Evolutionary conservation across 2,329 filamentous ascomycete genomes (phyloP).

Genomic region (Aspergillus puulaauensis): DNA sequence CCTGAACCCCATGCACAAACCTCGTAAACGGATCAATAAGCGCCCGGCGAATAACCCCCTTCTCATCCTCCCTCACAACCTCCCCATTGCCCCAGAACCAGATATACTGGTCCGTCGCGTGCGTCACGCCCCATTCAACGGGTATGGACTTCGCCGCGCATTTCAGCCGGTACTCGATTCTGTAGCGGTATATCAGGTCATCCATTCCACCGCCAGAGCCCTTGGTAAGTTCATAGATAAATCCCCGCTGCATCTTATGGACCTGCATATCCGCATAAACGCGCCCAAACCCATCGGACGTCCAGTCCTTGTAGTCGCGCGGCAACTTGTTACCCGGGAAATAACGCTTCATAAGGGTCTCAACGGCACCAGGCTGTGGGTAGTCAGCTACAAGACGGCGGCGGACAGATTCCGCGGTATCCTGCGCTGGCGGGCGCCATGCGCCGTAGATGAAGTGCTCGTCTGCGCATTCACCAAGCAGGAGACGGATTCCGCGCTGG

Average conservation of each 20-base stretch:
- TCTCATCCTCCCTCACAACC: constrained; percentile 44
- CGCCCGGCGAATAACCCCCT: constrained; percentile 35
- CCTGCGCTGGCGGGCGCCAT: constrained; percentile 48
- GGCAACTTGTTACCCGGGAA: constrained; percentile 45
- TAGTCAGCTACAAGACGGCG: constrained; percentile 55
- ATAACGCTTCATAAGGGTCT: constrained; percentile 46
- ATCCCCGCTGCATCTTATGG: constrained; percentile 53
- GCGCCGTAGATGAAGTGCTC: constrained; percentile 54
- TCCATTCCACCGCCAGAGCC: constrained; percentile 29
- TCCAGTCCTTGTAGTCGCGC: constrained; percentile 44
- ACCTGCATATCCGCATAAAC: constrained; percentile 60
- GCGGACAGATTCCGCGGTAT: constrained; percentile 44
- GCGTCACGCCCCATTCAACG: constrained; percentile 53
- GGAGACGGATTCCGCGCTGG: constrained; percentile 47
- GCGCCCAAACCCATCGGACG: constrained; percentile 50
- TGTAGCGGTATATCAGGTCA: constrained; percentile 51
- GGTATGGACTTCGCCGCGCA: constrained; percentile 47
- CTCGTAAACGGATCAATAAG: constrained; percentile 29
- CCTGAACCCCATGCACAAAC: constrained; percentile 28
- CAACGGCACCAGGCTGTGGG: constrained; percentile 40
- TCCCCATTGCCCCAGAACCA: constrained; percentile 58
- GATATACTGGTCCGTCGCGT: constrained; percentile 53
- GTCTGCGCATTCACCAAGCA: constrained; percentile 57
- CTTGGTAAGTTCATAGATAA: constrained; percentile 46
- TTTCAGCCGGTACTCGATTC: constrained; percentile 54